Percentiles rank a stretch among this genome's conserved stretches.
Evolutionary conservation across 2,329 filamentous ascomycete species (phyloP).

Genomic region (Exophiala sp.): DNA sequence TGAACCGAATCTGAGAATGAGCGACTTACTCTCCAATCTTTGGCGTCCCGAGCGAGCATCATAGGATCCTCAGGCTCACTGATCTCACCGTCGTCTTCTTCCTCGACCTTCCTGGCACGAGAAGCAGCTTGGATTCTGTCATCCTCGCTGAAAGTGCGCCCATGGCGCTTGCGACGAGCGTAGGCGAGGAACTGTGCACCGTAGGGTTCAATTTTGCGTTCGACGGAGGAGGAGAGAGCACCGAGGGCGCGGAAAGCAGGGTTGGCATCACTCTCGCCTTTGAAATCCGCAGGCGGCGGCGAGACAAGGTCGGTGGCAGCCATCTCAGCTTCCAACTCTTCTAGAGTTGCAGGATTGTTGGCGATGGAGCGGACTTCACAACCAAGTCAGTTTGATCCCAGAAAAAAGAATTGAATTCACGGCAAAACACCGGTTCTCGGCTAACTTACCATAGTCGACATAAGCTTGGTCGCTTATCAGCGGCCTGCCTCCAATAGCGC

Average conservation of each 20-base stretch:
- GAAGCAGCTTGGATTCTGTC: conserved; percentile 95
- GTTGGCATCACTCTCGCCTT: conserved; percentile 70
- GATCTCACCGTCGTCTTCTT: conserved; percentile 83
- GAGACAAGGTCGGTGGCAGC: conserved; percentile 35
- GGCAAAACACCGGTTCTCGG: no score
- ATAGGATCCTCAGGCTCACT: conserved; percentile 91
- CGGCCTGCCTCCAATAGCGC: no score
- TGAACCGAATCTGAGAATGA: background rate
- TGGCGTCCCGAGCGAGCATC: conserved; percentile 88
- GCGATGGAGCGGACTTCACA: background rate
- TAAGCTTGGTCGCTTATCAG: no score
- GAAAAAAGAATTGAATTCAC: no score
- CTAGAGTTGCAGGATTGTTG: background rate
- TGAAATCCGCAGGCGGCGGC: conserved; percentile 74
- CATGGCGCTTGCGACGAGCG: conserved; percentile 84
- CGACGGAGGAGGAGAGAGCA: conserved; percentile 69
- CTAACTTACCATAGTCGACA: no score
- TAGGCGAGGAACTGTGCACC: conserved; percentile 97
- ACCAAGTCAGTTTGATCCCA: background rate
- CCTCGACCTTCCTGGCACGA: conserved; percentile 91
- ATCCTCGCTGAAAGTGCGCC: conserved; percentile 97
- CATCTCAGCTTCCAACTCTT: conserved; percentile 9
- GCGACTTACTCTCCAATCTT: conserved; percentile 90
- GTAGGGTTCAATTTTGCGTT: conserved; percentile 90
- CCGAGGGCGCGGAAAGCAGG: conserved; percentile 71